phyloP scores from a whole-genome alignment of 2,329 filamentous ascomycete species.

The Penicillium sp. region DNA sequence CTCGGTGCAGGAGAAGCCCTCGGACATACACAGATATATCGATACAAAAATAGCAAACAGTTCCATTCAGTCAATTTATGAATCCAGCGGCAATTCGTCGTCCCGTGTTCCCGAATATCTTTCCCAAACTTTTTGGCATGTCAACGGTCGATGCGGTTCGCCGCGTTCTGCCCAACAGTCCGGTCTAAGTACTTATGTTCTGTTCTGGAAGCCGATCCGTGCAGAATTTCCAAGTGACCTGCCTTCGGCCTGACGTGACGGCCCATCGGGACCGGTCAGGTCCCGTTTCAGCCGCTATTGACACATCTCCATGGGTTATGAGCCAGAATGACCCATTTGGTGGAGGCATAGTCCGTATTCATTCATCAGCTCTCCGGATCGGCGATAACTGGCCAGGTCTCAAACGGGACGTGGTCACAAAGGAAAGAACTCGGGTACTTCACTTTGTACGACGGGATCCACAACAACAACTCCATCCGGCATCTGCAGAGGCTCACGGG shows the following conservation, averaged over 20 bases:
- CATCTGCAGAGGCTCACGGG: background rate
- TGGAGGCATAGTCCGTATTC: background rate
- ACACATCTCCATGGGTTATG: background rate
- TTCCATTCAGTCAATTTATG: slow-evolving; percentile 1
- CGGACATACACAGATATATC: slow-evolving; percentile 26
- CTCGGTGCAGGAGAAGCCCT: slow-evolving; percentile 40
- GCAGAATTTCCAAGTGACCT: background rate
- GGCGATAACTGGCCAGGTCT: background rate
- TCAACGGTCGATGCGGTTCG: slow-evolving; percentile 2
- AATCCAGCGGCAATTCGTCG: background rate
- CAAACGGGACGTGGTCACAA: background rate
- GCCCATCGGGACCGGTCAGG: background rate
- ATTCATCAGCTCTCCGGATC: background rate
- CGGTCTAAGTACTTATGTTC: background rate
- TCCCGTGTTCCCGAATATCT: background rate
- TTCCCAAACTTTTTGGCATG: background rate
- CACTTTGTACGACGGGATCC: slow-evolving; percentile 2
- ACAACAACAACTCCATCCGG: background rate
- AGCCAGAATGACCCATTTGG: background rate
- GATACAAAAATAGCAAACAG: slow-evolving; percentile 5
- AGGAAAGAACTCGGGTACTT: background rate
- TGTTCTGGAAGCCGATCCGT: background rate
- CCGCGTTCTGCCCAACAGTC: background rate
- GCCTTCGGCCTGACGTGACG: background rate
- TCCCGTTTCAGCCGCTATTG: background rate